Evolutionary conservation across 169 alveolate genomes (phyloP).

Genomic region (Eimeria sp.): DNA sequence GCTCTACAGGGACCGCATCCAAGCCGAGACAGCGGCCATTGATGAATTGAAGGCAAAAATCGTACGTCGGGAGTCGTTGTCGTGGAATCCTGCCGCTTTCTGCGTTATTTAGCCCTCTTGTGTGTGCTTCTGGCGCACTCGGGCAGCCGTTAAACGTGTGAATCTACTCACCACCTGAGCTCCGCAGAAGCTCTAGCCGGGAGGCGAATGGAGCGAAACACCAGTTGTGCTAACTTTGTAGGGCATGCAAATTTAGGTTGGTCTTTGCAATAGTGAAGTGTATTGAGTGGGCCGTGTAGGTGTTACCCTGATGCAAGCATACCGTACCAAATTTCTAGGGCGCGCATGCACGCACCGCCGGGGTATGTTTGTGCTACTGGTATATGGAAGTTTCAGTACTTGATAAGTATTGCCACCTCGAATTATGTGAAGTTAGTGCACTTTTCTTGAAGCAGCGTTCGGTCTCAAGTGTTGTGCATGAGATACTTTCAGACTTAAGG

Average conservation of each 20-base stretch:
- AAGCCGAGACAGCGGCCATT: slow-evolving; percentile 80
- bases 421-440: neutral
- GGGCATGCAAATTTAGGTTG: neutral
- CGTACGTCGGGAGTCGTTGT: slow-evolving; percentile 26
- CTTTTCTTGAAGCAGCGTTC: neutral
- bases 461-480: neutral
- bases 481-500: neutral
- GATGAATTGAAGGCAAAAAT: slow-evolving; percentile 70
- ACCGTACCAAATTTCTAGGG: neutral
- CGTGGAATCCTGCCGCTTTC: neutral
- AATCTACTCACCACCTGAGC: neutral
- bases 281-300: neutral
- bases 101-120: neutral
- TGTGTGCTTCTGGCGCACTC: neutral
- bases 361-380: neutral
- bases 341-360: neutral
- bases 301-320: neutral
- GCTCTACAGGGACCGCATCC: slow-evolving; percentile 78
- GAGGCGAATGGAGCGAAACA: neutral
- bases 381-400: neutral
- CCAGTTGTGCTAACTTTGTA: neutral
- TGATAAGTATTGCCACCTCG: neutral
- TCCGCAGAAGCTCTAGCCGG: neutral
- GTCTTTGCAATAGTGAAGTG: neutral
- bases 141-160: neutral